Evolutionary conservation across 176 grass and related monocot species (phyloP).

Genomic region (Triticum monococcum): DNA sequence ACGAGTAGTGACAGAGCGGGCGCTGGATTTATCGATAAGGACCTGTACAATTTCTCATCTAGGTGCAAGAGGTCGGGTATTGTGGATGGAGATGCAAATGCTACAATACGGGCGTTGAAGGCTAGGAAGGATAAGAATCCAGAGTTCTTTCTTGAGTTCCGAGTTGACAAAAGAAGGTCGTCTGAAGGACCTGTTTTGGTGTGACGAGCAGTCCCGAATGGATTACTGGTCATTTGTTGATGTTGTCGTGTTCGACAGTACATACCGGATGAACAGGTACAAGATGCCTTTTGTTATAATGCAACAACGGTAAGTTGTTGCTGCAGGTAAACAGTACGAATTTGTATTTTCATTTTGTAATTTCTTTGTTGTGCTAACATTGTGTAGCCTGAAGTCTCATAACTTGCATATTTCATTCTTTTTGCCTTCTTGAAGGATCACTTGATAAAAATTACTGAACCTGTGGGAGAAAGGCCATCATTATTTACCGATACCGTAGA

Average conservation of each 20-base stretch:
- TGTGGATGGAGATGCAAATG: neutral
- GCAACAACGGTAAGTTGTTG: no score
- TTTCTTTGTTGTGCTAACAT: neutral
- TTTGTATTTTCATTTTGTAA: neutral
- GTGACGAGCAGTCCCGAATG: neutral
- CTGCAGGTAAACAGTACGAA: neutral
- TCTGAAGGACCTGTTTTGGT: neutral
- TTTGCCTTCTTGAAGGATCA: no score
- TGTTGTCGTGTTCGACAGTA: neutral
- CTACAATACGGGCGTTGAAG: neutral
- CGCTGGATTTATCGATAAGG: neutral
- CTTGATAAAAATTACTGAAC: no score
- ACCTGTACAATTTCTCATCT: neutral
- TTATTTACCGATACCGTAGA: no score
- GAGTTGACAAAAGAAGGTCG: neutral
- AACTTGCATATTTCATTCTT: no score
- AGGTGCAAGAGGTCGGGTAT: neutral
- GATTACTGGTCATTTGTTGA: conserved; percentile 14
- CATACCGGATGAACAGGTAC: neutral
- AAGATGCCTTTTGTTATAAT: conserved; percentile 10
- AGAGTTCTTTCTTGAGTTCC: neutral
- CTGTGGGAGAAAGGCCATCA: no score
- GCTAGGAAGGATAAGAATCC: neutral
- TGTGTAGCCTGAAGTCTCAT: no score
- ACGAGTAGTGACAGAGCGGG: neutral